Evolutionary conservation across 2,329 filamentous ascomycete species (phyloP).

Genomic region (Hymenoscyphus scutula): DNA sequence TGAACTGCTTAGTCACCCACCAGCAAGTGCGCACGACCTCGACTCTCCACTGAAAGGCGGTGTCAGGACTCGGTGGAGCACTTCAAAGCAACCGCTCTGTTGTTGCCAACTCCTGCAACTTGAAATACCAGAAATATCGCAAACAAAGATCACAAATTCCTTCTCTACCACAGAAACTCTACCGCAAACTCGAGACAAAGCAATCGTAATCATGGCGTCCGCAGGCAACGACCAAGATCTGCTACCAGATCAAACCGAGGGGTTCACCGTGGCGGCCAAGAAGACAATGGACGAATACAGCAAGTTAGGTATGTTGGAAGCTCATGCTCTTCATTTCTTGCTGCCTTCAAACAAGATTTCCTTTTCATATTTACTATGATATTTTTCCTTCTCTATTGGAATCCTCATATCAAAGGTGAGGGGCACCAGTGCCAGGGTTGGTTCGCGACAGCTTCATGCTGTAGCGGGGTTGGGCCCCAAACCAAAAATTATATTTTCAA

Average conservation of each 20-base stretch:
- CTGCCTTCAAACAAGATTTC: not conserved
- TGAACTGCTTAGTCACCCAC: not conserved
- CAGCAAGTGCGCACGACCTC: not conserved
- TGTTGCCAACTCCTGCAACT: too few relatives aligned
- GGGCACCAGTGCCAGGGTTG: not conserved
- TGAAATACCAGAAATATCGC: too few relatives aligned
- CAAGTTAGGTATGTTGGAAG: constrained; percentile 70
- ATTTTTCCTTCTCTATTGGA: not conserved
- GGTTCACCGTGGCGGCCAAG: constrained; percentile 98
- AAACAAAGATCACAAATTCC: too few relatives aligned
- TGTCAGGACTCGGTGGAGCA: not conserved
- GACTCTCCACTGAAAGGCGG: too few relatives aligned
- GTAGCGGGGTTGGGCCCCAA: not conserved
- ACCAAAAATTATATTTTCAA: not conserved
- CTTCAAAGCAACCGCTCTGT: not conserved
- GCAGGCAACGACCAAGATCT: constrained; percentile 72
- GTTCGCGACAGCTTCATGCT: not conserved
- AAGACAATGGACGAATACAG: constrained; percentile 95
- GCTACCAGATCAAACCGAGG: constrained; percentile 82
- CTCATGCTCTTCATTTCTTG: not conserved
- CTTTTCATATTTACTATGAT: not conserved
- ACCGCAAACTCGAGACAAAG: not conserved
- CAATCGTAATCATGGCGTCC: constrained; percentile 36
- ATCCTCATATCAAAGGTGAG: not conserved
- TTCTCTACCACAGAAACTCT: not conserved